These are phyloP conservation scores for Yamadazyma trypodendri DNA, from an alignment of 1,139 yeast species.

Conservation along the genomic window DNA sequence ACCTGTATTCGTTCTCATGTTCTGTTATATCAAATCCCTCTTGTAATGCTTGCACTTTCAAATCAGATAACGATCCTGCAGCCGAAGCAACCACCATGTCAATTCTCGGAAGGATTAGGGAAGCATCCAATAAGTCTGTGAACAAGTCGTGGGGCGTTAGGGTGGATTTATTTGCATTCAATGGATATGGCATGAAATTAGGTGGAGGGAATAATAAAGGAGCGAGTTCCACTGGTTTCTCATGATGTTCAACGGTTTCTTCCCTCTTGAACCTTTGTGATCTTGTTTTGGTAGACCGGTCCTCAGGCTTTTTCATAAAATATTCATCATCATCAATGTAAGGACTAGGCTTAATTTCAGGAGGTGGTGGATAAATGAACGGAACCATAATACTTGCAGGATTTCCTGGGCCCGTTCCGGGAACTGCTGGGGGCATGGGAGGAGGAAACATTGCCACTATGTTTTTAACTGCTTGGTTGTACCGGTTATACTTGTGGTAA, in stretches of 20 bases:
- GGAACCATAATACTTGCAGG: conserved; percentile 42
- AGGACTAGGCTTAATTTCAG: conserved; percentile 27
- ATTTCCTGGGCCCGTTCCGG: conserved; percentile 14
- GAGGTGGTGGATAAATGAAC: conserved; percentile 47
- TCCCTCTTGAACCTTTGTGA: conserved; percentile 7
- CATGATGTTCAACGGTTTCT: background rate
- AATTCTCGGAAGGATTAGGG: conserved; percentile 35
- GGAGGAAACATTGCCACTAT: conserved; percentile 40
- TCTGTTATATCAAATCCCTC: conserved; percentile 31
- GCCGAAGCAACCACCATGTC: conserved; percentile 53
- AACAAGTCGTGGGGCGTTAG: conserved; percentile 41
- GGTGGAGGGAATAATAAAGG: conserved; percentile 51
- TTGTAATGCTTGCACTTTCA: conserved; percentile 31
- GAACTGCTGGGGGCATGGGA: conserved; percentile 34
- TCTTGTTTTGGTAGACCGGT: conserved; percentile 7
- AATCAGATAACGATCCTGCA: conserved; percentile 45
- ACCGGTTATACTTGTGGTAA: conserved; percentile 13
- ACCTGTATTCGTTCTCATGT: conserved; percentile 11
- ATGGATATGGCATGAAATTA: conserved; percentile 50
- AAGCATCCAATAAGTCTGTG: conserved; percentile 36
- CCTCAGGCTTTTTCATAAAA: conserved; percentile 3
- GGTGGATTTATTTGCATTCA: conserved; percentile 35
- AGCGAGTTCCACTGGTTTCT: conserved; percentile 28
- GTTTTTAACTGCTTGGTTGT: conserved; percentile 21
- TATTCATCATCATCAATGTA: conserved; percentile 11